These are phyloP conservation scores for Micractinium conductrix DNA, from an alignment of 139 green algal species.

Conservation along the genomic window DNA sequence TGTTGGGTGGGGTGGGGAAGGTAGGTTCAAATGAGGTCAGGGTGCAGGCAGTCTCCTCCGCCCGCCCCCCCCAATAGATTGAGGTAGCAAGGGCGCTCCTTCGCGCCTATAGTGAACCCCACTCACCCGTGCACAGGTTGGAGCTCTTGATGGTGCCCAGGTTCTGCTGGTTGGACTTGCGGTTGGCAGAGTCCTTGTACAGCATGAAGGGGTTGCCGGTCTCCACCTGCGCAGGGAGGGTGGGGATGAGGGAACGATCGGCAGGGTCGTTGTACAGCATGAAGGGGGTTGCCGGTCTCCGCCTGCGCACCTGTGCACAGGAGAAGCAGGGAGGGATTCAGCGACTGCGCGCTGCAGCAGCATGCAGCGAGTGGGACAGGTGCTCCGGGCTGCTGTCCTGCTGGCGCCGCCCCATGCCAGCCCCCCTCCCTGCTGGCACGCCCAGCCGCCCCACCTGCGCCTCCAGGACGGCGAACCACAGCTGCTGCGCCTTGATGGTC, in stretches of 20 bases:
- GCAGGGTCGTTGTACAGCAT: no score
- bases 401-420: no score
- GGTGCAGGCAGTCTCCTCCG: no score
- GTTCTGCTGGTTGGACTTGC: constrained; percentile 98
- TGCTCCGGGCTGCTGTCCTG: no score
- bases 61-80: no score
- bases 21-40: no score
- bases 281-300: no score
- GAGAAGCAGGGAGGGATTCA: background rate
- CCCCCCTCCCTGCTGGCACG: no score
- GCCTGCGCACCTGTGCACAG: no score
- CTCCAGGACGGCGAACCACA: constrained; percentile 99
- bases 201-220: constrained; percentile 99
- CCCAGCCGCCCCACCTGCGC: constrained; percentile 68
- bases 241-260: background rate
- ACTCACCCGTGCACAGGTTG: constrained; percentile 95
- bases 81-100: no score
- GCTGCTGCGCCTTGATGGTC: constrained; percentile 92
- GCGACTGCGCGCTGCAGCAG: background rate
- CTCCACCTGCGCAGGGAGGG: constrained; percentile 75
- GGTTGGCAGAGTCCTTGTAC: constrained; percentile 98
- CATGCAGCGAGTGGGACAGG: background rate
- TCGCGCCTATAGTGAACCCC: no score
- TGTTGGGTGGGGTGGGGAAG: no score
- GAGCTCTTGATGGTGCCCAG: constrained; percentile 98